Conservation (phyloP, 441 rosid species). For the Geranium incanum region DNA sequence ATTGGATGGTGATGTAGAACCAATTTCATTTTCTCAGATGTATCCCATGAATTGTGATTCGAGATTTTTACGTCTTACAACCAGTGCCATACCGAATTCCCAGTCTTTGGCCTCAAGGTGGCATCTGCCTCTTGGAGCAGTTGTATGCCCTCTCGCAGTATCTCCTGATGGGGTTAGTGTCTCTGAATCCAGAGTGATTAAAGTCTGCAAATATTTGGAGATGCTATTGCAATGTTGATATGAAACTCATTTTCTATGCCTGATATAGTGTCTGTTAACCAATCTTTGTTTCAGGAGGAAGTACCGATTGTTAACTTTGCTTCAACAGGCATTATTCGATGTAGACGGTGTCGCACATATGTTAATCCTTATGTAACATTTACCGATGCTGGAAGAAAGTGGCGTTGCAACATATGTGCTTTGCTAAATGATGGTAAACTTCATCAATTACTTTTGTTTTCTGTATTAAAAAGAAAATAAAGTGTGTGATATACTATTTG, state of each 20-base stretch:
- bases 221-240: slow-evolving; percentile 14
- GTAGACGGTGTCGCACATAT: slow-evolving; percentile 97
- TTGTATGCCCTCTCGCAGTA: slow-evolving; percentile 98
- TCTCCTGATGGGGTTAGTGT: slow-evolving; percentile 83
- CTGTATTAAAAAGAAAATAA: neutral
- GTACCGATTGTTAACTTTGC: slow-evolving; percentile 83
- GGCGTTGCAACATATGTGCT: slow-evolving; percentile 95
- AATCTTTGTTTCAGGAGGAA: slow-evolving; percentile 61
- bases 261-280: slow-evolving; percentile 19
- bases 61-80: slow-evolving; percentile 79
- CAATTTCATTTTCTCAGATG: slow-evolving; percentile 48
- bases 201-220: slow-evolving; percentile 16
- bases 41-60: slow-evolving; percentile 76
- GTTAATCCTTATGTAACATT: slow-evolving; percentile 87
- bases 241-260: slow-evolving; percentile 19
- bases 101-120: slow-evolving; percentile 90
- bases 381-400: slow-evolving; percentile 94
- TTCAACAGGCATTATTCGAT: slow-evolving; percentile 81
- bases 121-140: slow-evolving; percentile 98
- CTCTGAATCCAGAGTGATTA: slow-evolving; percentile 15
- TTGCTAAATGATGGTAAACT: slow-evolving; percentile 82
- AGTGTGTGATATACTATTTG: slow-evolving; percentile 11
- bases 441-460: neutral
- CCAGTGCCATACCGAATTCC: slow-evolving; percentile 81
- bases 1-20: slow-evolving; percentile 79